Base-by-base conservation (phyloP, 257 asterid species). In the Datura wrightii region DNA sequence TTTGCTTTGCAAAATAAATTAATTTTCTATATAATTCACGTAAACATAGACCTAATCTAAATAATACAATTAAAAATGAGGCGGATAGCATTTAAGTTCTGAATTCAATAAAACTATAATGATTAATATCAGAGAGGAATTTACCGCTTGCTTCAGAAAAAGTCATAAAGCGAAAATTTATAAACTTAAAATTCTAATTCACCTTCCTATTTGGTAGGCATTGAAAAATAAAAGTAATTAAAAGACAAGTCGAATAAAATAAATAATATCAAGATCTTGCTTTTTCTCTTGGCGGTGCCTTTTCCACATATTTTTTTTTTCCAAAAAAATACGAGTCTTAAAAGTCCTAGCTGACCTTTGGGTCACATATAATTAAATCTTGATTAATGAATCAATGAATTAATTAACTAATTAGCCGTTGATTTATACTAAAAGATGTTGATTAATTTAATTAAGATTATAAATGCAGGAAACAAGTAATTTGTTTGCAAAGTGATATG, bases 381-480 rank as follows among this genome's bases (percentile, higher is more conserved):
- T 76, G 62, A 76, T 50, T 76, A 65, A 65, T 65, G 31, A 76
- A 48, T 39, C 5, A 65, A 65, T 65, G 31, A 76, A 48, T 39
- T 39, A 65, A 65, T 18, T 50, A 76, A 76, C 34, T 65, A 36
- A 65, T 65, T 50, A 76, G 8, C 46, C 46, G 13, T 31, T 76
- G 19, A 76, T 76, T 16, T 76, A 76, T 52, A 50, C 46, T 50
- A 76, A 50, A 50, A 5, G 62, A 9, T 76, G 44, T 31, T 76
- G 59, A 74, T 48, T 70, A 42, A 66, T 62, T 24, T 65, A 65
- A 34, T 18, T 76, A 76, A 76, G 1, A 76, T 76, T 76, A 48
- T 31, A 76, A 76, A 50, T 76, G 82, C 82, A 76, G 82, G 8
- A 76, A 76, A 50, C 82, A 76, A 76, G 82, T 76, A 50, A 76